Evolutionary conservation across 345 rosid genomes (phyloP), one percentile per base, ranked within the genome.

Genomic region (Populus deltoides): DNA sequence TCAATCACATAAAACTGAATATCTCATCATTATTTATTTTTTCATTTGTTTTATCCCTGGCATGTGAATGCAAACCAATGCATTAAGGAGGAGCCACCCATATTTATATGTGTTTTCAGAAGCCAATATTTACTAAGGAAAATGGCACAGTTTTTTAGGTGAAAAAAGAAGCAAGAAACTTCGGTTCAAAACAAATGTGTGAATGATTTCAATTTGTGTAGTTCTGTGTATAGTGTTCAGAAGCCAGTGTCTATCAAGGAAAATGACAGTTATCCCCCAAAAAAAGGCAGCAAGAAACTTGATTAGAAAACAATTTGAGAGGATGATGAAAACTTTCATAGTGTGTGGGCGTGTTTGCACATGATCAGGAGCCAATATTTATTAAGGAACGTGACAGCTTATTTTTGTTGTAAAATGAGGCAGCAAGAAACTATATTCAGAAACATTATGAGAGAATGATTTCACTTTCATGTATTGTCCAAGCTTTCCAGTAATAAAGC

Each of bases 371-470:
- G 17, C 16, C 17, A 43, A 10, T 13, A 47, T 12, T 47, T 47
- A 47, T 47, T 47, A 47, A 47, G 18, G 51, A 45, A 12, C 5
- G 6, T 47, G 65, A 24, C 65, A 59, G 11, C 25, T 59, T 59
- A 0, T 24, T 59, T 59, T 57, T 57, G 10, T 57, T 39, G 0
- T 0, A n/a, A 24, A 59, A 53, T n/a, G n/a, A 24, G 6, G 43
- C 45, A 66, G 69, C 61, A 63, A 71, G 70, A 75, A 75, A 74
- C 36, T 43, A 18, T 45, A 72, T 31, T 20, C 61, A 53, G 36
- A 66, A 36, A 71, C 65, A 75, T 17, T 13, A 68, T 49, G 33
- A 27, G 33, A 6, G 38, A n/a, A 71, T 22, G 15, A 25, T 59
- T 73, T 49, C 59, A 24, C 59, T 53, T 70, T 69, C 36, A 73